Conservation (phyloP, 257 asterid species). For the Primulina tabacum region DNA sequence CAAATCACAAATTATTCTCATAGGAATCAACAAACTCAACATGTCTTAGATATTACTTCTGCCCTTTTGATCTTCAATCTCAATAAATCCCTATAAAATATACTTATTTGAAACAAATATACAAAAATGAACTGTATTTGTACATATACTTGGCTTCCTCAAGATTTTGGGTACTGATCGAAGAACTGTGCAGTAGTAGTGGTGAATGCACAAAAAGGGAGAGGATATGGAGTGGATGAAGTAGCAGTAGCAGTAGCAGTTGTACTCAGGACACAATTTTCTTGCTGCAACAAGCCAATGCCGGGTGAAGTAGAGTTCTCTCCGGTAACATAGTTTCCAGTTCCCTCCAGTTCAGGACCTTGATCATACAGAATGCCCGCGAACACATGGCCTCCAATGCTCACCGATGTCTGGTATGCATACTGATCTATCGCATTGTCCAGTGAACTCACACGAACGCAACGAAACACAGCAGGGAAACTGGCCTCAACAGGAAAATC, state of each 20-base stretch:
- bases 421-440: constrained; percentile 68
- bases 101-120: neutral
- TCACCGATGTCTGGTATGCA: constrained; percentile 76
- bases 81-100: neutral
- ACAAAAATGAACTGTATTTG: neutral
- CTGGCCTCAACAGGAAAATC: constrained; percentile 61
- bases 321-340: constrained; percentile 33
- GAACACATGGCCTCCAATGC: constrained; percentile 67
- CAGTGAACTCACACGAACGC: constrained; percentile 66
- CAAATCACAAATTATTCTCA: neutral
- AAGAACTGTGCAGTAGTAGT: neutral
- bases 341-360: constrained; percentile 43
- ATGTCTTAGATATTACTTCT: neutral
- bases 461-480: constrained; percentile 63
- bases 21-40: neutral
- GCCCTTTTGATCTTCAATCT: neutral
- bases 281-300: constrained; percentile 25
- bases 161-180: neutral
- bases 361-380: constrained; percentile 81
- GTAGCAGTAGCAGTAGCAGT: constrained; percentile 17
- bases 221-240: constrained; percentile 30
- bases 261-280: constrained; percentile 11
- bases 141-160: neutral
- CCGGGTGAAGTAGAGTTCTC: constrained; percentile 35
- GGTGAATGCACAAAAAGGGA: neutral